Base-by-base conservation (phyloP, 129 eudicot species). In the Chrysanthemum lavandulifolium region DNA sequence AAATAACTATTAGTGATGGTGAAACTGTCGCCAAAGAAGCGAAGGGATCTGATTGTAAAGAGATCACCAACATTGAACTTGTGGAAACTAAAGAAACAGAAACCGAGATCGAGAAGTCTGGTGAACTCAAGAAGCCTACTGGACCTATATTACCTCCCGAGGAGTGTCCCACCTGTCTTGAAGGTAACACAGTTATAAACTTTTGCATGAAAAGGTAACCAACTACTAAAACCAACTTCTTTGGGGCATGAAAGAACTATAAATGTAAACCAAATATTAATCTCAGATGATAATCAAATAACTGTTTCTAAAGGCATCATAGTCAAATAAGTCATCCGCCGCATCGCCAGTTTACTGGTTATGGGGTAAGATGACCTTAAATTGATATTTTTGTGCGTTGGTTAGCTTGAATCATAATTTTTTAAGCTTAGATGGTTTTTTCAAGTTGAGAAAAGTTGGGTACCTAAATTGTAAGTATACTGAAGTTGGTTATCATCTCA, bases 81-180 rank as follows among this genome's bases (percentile, higher is more conserved):
- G 82, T 78, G 19, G 82, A 80, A 11, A 77, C 81, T 2, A 75
- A 84, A 77, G 90, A 85, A 75, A 49, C 69, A 11, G 88, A 89
- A 49, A 84, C 67, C 53, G 94, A 86, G 54, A 73, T 86, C 11
- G 79, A 88, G 29, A 79, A 80, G 21, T 82, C 88, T 31, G 91
- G 73, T 68, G 91, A 86, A 50, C 86, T 90, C 16, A 90, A 84
- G 73, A 94, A 88, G 80, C 79, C 93, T 36, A 82, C 14, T 48
- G 86, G 88, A 74, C 83, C 85, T 47, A 51, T 79, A 31, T 74
- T 81, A 47, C 79, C 81, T 16, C 82, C 86, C 4, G 92, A 87
- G 56, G 99, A 89, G 76, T 94, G 99, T 74, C 99, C 99, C 55
- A 94, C 82, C 43, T 94, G 99, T 71, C 96, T 94, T 63, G 99